phyloP scores from a whole-genome alignment of 2,329 filamentous ascomycete species.

The Drechslerella dactyloides region DNA sequence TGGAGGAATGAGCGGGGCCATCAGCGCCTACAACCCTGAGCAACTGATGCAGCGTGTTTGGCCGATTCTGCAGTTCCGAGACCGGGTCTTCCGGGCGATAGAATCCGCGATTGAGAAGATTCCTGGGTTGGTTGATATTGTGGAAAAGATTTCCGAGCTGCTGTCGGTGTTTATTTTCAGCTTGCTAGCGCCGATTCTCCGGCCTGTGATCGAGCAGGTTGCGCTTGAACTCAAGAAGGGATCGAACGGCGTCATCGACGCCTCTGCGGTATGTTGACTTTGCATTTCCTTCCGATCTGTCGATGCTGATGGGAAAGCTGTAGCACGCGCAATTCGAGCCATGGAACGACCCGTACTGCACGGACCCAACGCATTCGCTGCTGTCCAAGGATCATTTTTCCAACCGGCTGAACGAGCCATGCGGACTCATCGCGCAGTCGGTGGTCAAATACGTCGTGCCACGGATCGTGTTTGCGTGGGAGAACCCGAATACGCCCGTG shows the following conservation, averaged over 20 bases:
- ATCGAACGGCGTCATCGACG: conserved; percentile 71
- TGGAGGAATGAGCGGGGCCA: conserved; percentile 18
- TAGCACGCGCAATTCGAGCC: conserved; percentile 70
- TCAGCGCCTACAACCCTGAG: conserved; percentile 62
- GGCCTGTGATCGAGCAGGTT: conserved; percentile 86
- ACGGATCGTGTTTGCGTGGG: conserved; percentile 72
- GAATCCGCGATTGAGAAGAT: conserved; percentile 87
- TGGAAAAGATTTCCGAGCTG: conserved; percentile 92
- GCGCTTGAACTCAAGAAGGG: conserved; percentile 85
- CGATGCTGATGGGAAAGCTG: not conserved
- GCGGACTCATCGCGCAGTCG: conserved; percentile 64
- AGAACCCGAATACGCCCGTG: conserved; percentile 68
- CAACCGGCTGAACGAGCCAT: conserved; percentile 66
- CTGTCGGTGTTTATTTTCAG: conserved; percentile 90
- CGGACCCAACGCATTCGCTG: conserved; percentile 69
- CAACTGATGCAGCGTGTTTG: conserved; percentile 84
- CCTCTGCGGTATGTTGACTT: conserved; percentile 54
- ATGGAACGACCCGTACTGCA: conserved; percentile 76
- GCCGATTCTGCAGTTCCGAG: conserved; percentile 89
- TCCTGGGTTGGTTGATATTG: conserved; percentile 76
- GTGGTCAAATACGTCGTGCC: conserved; percentile 73
- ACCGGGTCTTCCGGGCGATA: conserved; percentile 89
- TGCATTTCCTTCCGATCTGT: not conserved
- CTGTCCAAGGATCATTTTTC: conserved; percentile 68
- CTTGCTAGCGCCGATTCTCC: conserved; percentile 86